Evolutionary conservation across 345 rosid genomes (phyloP), one percentile per base, ranked within the genome.

Genomic region (Abelmoschus esculentus): DNA sequence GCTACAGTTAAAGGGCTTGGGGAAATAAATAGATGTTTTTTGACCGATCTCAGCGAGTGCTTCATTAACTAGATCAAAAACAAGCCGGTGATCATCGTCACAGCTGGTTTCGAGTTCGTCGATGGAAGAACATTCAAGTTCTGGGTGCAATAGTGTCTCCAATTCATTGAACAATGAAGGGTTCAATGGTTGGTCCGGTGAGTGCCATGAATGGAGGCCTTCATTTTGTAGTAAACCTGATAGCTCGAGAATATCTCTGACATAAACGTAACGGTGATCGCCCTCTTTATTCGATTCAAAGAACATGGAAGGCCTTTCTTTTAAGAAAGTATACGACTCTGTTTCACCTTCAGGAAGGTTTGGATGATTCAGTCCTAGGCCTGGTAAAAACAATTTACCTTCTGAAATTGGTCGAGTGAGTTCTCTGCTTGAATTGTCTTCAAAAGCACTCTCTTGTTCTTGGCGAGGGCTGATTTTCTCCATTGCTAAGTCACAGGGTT

Each of bases 181-280:
- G 73, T 86, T 79, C 69, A 95, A 29, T 31, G 92, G 97, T 75
- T 82, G 96, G 59, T 88, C 88, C 73, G 83, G 47, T 2, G 92
- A 75, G 74, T 84, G 54, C 97, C 96, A 95, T 55, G 70, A 58
- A 19, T 72, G 88, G 1, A 74, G 62, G 67, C 52, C 5, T 36
- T 80, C 85, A 29, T 77, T 80, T 58, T 74, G 82, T 0, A 80
- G 78, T 59, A 88, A 78, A 36, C 96, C 96, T n/a, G 93, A 89
- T 40, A 83, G 60, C 57, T 84, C 76, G 32, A 95, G 80, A 49
- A 88, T 73, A 34, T 81, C 83, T 74, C 72, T 80, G 34, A 88
- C 87, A 18, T 83, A 90, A 61, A 68, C 77, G 80, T 83, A 88
- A 72, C 80, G 81, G 6, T 67, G 53, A 26, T 82, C 85, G 34